Base-by-base conservation (phyloP, 495 filamentous ascomycete genomes). In the Neurospora sp. region DNA sequence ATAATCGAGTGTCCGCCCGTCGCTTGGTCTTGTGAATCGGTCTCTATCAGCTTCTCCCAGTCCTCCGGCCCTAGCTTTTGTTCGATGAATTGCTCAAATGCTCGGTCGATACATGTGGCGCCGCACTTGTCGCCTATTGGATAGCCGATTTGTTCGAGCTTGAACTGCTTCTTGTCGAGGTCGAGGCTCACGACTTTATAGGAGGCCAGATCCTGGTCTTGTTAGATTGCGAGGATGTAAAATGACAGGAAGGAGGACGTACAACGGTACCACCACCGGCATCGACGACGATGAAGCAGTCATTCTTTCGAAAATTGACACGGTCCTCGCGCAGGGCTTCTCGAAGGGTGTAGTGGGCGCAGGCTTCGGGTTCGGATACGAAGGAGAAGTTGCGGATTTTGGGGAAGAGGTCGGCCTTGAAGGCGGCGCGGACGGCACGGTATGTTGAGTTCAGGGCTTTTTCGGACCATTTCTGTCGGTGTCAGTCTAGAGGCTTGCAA, bases 251-350 rank as follows among this genome's bases (percentile, higher is more conserved):
- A 20, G 48, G 31, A 9, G 73, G n/a, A 88, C 75, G 72, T 89
- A 88, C 5, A 23, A 89, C 88, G 0, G 88, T 90, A 3, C 86
- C 88, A 4, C 88, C 88, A 20, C 87, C 86, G 0, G 87, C 88
- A 77, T 90, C 88, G 70, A 86, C 85, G 0, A 90, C 74, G 39
- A 90, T 80, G 71, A 90, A 86, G 31, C 82, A 87, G 69, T 90
- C 86, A 1, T 81, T 85, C 73, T 72, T 77, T 66, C 72, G 74
- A 27, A 79, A 78, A 12, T 72, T 59, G 7, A 72, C 39, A n/a
- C 74, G 71, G 23, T 78, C 73, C 8, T 73, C 37, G 6, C 46
- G 46, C 74, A 72, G 73, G 12, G 76, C 73, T 70, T 78, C 81
- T 5, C 83, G 76, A 2, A 90, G 75, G 0, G 86, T 83, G 72